A percentile compares a stretch with the other conserved stretches of the same genome.
Evolutionary conservation across 129 eudicot genomes (phyloP).

Genomic region (Tanacetum coccineum): DNA sequence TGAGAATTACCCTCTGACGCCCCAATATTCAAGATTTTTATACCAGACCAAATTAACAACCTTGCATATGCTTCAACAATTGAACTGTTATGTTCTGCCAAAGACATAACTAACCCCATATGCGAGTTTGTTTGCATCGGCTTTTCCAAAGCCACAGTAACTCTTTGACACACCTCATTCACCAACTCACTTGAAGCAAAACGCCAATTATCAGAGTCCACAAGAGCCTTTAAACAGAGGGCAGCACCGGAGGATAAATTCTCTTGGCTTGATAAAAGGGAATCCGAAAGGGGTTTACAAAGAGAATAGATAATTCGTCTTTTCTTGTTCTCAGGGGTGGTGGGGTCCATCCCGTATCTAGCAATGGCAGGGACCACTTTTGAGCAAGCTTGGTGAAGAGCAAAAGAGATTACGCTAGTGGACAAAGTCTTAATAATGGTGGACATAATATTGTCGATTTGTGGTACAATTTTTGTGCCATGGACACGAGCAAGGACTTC

Average conservation of each 20-base stretch:
- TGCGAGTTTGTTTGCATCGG: conserved; percentile 63
- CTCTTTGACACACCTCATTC: conserved; percentile 83
- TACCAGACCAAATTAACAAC: conserved; percentile 60
- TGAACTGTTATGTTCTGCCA: conserved; percentile 73
- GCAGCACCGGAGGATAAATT: conserved; percentile 86
- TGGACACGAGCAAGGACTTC: conserved; percentile 94
- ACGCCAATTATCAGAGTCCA: conserved; percentile 92
- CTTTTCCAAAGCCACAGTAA: conserved; percentile 71
- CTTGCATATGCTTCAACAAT: conserved; percentile 79
- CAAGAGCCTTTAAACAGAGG: conserved; percentile 78
- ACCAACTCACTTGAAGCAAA: conserved; percentile 71
- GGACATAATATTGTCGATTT: conserved; percentile 76
- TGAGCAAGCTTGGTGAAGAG: conserved; percentile 97
- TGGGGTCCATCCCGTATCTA: conserved; percentile 82
- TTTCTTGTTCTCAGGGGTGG: conserved; percentile 66
- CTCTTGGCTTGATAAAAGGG: conserved; percentile 71
- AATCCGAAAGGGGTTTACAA: conserved; percentile 86
- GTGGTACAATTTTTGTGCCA: conserved; percentile 81
- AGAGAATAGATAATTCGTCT: conserved; percentile 59
- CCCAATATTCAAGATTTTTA: conserved; percentile 57
- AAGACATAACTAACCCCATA: conserved; percentile 73
- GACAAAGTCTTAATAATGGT: conserved; percentile 64
- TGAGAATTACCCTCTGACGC: conserved; percentile 61
- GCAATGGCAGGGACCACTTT: conserved; percentile 95
- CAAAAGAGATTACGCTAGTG: conserved; percentile 76